These are phyloP conservation scores for Lodderomyces beijingensis DNA, from an alignment of 1,139 yeast genomes.

Conservation along the genomic window DNA sequence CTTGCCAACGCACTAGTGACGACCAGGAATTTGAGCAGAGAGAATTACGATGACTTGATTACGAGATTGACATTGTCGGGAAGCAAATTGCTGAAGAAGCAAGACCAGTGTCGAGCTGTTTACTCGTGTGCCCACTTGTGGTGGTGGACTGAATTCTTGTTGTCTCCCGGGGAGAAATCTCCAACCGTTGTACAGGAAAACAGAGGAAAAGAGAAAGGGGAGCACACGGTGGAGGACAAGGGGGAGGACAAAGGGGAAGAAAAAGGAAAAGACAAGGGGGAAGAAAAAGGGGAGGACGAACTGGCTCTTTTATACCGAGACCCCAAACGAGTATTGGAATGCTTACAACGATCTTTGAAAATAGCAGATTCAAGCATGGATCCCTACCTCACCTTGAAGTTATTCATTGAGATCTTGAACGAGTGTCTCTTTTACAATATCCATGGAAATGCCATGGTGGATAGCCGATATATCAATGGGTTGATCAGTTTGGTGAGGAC, in stretches of 20 bases:
- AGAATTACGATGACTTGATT: conserved; percentile 74
- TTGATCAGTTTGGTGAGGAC: conserved; percentile 78
- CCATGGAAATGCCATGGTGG: conserved; percentile 72
- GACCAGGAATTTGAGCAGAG: conserved; percentile 53
- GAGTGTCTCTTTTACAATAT: conserved; percentile 80
- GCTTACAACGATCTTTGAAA: conserved; percentile 63
- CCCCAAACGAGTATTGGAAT: conserved; percentile 44
- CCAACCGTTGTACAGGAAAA: conserved; percentile 25
- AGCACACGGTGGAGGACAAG: conserved; percentile 29
- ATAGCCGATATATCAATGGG: conserved; percentile 76
- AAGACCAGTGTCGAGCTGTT: conserved; percentile 92
- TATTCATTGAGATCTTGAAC: conserved; percentile 86
- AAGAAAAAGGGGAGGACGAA: conserved; percentile 5
- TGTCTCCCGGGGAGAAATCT: conserved; percentile 19
- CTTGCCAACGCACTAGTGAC: conserved; percentile 62
- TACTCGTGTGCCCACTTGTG: conserved; percentile 86
- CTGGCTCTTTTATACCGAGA: conserved; percentile 23
- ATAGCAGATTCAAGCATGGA: conserved; percentile 95
- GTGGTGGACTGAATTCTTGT: conserved; percentile 72
- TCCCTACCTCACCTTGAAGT: conserved; percentile 67
- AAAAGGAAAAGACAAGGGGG: conserved; percentile 11
- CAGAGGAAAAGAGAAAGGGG: conserved; percentile 20
- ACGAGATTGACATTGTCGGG: conserved; percentile 86
- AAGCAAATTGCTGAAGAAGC: conserved; percentile 81
- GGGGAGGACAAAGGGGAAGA: conserved; percentile 5